These are phyloP conservation scores for Salix caprea DNA, from an alignment of 345 rosid species.

Conservation along the genomic window DNA sequence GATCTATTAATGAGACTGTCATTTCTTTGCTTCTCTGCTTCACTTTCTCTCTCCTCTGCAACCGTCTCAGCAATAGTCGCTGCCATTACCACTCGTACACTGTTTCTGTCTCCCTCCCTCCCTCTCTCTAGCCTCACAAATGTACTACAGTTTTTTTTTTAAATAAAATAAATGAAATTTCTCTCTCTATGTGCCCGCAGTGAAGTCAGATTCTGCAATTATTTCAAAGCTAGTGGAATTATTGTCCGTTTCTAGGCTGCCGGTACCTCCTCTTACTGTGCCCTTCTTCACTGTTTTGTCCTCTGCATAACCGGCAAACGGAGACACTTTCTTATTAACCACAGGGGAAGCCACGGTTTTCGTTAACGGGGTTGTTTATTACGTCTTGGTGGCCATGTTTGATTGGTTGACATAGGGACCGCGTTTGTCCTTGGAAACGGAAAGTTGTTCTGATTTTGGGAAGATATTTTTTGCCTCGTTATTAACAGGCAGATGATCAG, in stretches of 20 bases:
- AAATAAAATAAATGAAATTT: neutral
- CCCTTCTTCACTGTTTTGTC: neutral
- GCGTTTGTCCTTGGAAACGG: conserved; percentile 1
- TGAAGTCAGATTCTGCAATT: conserved; percentile 2
- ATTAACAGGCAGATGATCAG: conserved; percentile 3
- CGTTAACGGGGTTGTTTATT: neutral
- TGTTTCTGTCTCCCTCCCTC: neutral
- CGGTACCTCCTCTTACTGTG: conserved; percentile 1
- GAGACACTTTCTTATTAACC: neutral
- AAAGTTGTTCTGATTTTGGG: neutral
- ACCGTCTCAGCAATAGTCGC: conserved; percentile 15
- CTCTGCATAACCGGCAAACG: conserved; percentile 9
- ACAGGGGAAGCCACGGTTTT: neutral
- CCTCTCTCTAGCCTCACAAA: neutral
- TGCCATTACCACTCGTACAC: conserved; percentile 17
- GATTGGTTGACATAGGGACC: neutral
- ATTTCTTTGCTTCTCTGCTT: conserved; percentile 3
- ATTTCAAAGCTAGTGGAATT: conserved; percentile 4
- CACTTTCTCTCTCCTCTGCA: conserved; percentile 19
- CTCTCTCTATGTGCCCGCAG: neutral
- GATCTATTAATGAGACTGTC: neutral
- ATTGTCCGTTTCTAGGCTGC: neutral
- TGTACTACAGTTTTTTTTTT: neutral
- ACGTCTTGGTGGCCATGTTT: neutral
- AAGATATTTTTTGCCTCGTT: neutral